phyloP scores from a whole-genome alignment of 1,284 basidiomycete species.

The Moniliophthora roreri region DNA sequence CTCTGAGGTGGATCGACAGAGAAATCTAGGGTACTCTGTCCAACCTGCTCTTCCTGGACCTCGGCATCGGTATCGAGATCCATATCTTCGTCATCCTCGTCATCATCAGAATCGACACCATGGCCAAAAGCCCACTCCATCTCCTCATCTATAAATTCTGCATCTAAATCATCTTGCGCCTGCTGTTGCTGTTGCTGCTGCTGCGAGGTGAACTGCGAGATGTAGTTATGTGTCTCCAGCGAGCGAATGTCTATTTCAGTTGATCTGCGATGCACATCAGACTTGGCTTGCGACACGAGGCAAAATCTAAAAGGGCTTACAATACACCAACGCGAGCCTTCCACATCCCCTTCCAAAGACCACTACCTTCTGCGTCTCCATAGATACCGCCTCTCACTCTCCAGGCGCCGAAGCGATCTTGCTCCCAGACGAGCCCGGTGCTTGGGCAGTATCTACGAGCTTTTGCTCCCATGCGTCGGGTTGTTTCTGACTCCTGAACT shows the following conservation, averaged over 20 bases:
- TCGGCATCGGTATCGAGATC: neutral
- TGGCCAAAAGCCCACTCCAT: slow-evolving; percentile 3
- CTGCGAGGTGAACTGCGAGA: neutral
- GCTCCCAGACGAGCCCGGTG: neutral
- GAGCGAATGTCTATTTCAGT: neutral
- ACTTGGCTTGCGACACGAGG: neutral
- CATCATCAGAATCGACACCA: slow-evolving; percentile 1
- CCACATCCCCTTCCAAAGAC: slow-evolving; percentile 1
- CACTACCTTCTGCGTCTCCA: neutral
- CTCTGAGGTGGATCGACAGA: neutral
- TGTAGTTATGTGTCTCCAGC: neutral
- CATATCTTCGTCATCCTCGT: neutral
- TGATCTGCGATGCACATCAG: neutral
- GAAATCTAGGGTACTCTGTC: neutral
- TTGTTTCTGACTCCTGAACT: neutral
- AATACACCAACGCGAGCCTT: neutral
- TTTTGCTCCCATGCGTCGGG: neutral
- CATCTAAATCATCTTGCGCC: neutral
- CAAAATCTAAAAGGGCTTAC: neutral
- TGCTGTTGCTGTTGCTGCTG: neutral
- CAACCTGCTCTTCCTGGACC: neutral
- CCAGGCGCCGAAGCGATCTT: neutral
- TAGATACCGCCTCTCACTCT: neutral
- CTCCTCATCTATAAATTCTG: neutral
- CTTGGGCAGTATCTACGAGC: neutral